Base-by-base conservation (phyloP, 2,329 filamentous ascomycete genomes). In the Metarhizium album region DNA sequence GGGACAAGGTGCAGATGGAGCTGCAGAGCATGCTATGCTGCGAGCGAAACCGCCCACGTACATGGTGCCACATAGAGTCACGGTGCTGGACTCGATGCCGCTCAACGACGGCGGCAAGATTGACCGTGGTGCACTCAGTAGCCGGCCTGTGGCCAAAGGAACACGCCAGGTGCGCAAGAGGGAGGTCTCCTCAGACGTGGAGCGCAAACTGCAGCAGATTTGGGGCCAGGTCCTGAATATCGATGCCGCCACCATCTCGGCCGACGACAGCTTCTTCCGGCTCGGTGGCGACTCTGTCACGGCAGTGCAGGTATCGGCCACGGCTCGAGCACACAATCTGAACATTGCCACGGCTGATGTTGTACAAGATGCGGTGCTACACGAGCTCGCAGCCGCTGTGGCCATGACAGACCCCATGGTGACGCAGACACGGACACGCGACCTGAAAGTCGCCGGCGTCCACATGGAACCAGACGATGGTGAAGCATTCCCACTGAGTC, bases 91-190 rank as follows among this genome's bases (percentile, higher is more conserved):
- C 14, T 22, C 23, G 1, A 50, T 59, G 49, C 57, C 57, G 1
- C 14, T 57, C 27, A 57, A 53, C 35, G 40, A 23, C 3, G 56
- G 54, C 33, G 52, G 55, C 6, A 59, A 59, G 43, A 40, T 53
- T 14, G 57, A 59, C 33, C 56, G 57, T 3, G 50, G 29, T 14
- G 45, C 37, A 4, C 50, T 59, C 2, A 27, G 20, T 33, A 29
- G 27, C 1, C 27, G 6, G 11, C 7, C 27, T 2, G 11, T 9
- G 27, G 11, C 7, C 7, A 9, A 9, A 29, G 7, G 7, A 29
- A 6, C 11, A 6, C 11, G 33, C 9, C 33, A 35, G 33, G 4
- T 4, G 33, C 13, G 9, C 7, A 16, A 3, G 4, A 13, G 16
- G 14, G 29, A 31, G 11, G 5, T 11, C 5, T 5, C 29, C 29